A percentile compares a stretch with the other conserved stretches of the same genome.
phyloP scores from a whole-genome alignment of 176 grass and related monocot genomes.

The Saccharum spontaneum region DNA sequence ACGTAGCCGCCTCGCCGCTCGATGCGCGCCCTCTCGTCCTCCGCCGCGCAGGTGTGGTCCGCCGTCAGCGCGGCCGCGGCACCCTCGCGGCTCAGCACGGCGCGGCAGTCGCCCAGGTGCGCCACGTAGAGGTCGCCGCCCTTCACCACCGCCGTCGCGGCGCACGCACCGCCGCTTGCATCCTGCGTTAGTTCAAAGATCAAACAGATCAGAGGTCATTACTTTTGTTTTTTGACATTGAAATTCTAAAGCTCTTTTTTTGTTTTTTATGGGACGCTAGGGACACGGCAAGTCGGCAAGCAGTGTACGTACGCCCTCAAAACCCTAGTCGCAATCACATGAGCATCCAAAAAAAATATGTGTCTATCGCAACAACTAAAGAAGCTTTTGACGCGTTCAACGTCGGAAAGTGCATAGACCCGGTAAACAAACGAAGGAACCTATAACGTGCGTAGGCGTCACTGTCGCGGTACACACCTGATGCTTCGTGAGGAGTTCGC shows the following conservation, averaged over 20 bases:
- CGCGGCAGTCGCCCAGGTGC: constrained; percentile 79
- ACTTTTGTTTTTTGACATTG: background rate
- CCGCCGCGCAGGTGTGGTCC: constrained; percentile 59
- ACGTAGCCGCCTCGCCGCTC: constrained; percentile 75
- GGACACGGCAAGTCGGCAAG: background rate
- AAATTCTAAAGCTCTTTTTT: background rate
- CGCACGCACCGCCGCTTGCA: constrained; percentile 65
- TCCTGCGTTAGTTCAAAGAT: constrained; percentile 33
- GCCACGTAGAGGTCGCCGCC: constrained; percentile 64
- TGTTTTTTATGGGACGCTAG: background rate
- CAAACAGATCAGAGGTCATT: background rate
- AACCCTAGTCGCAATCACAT: background rate
- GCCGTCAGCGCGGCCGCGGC: constrained; percentile 46
- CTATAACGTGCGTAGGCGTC: background rate
- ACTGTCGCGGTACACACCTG: background rate
- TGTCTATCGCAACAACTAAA: background rate
- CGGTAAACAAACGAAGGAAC: constrained; percentile 25
- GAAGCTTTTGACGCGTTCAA: constrained; percentile 45
- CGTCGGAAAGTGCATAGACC: background rate
- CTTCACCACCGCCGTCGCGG: constrained; percentile 60
- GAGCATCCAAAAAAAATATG: background rate
- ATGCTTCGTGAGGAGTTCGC: constrained; percentile 62
- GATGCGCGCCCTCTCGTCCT: constrained; percentile 61
- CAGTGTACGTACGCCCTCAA: background rate
- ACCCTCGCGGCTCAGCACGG: constrained; percentile 44